phyloP scores from a whole-genome alignment of 108 stramenopile genomes.

The Skeletonema grethae region DNA sequence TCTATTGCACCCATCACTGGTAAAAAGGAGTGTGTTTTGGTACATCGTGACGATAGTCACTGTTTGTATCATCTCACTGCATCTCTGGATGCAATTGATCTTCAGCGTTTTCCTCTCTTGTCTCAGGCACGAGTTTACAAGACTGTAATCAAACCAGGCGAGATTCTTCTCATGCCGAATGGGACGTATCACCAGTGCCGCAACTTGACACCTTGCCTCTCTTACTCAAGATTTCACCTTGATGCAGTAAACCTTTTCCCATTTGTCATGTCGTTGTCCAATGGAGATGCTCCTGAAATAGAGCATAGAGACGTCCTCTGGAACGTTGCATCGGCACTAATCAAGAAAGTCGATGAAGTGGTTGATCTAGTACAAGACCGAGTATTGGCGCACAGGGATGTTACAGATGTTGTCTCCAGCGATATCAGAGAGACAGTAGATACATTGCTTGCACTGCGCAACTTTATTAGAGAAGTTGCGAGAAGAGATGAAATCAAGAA shows the following conservation, averaged over 20 bases:
- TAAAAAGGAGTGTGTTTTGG: slow-evolving; percentile 79
- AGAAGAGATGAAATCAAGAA: slow-evolving; percentile 36
- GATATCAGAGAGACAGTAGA: slow-evolving; percentile 37
- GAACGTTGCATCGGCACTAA: slow-evolving; percentile 64
- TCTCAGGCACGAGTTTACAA: slow-evolving; percentile 66
- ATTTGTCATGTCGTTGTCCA: slow-evolving; percentile 62
- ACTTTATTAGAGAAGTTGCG: slow-evolving; percentile 60
- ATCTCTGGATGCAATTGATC: slow-evolving; percentile 59
- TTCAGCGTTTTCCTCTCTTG: slow-evolving; percentile 63
- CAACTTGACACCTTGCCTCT: slow-evolving; percentile 76
- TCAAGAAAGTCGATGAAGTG: slow-evolving; percentile 50
- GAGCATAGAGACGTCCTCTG: slow-evolving; percentile 77
- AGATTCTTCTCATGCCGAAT: slow-evolving; percentile 85
- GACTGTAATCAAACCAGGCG: slow-evolving; percentile 72
- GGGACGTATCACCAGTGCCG: slow-evolving; percentile 84
- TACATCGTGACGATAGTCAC: slow-evolving; percentile 64
- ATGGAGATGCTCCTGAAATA: slow-evolving; percentile 74
- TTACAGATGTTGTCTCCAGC: slow-evolving; percentile 29
- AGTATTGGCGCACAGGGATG: slow-evolving; percentile 9
- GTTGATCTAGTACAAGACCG: slow-evolving; percentile 40
- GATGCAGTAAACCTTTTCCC: slow-evolving; percentile 69
- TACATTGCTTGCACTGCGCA: slow-evolving; percentile 51
- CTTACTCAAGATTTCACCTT: slow-evolving; percentile 82
- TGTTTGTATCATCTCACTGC: slow-evolving; percentile 68
- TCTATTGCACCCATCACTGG: slow-evolving; percentile 83